Conservation (phyloP, 306 rosid species). For the Corylus americana region DNA sequence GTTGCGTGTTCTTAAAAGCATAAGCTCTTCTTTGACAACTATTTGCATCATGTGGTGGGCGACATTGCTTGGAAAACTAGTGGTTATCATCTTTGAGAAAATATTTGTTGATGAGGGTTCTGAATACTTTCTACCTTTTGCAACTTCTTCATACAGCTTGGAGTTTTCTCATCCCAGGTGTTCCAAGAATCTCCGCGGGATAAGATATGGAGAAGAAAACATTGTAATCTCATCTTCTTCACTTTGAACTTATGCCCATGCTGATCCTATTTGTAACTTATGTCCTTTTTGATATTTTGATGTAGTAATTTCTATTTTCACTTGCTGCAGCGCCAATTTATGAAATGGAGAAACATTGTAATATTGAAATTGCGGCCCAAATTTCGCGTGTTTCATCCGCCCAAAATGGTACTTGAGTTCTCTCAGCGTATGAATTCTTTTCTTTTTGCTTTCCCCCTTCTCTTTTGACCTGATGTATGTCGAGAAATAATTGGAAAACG, state of each 20-base stretch:
- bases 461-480: not conserved
- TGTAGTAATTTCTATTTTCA: constrained; percentile 24
- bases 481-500: not conserved
- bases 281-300: not conserved
- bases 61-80: not conserved
- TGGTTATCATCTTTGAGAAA: constrained; percentile 8
- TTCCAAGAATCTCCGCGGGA: constrained; percentile 93
- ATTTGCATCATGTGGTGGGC: too few species aligned
- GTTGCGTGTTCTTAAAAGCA: not conserved
- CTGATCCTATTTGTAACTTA: not conserved
- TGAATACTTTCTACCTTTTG: constrained; percentile 38
- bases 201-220: constrained; percentile 80
- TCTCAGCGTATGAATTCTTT: constrained; percentile 40
- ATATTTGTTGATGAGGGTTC: constrained; percentile 18
- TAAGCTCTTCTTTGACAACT: not conserved
- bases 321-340: constrained; percentile 68
- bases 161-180: constrained; percentile 98
- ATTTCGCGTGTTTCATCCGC: constrained; percentile 67
- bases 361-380: constrained; percentile 90
- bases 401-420: constrained; percentile 79
- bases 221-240: constrained; percentile 56
- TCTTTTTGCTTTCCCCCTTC: constrained; percentile 32
- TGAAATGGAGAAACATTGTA: constrained; percentile 95
- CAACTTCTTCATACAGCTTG: constrained; percentile 73
- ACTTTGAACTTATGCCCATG: constrained; percentile 22